Evolutionary conservation across 257 asterid species (phyloP).

Genomic region (Plantago major): DNA sequence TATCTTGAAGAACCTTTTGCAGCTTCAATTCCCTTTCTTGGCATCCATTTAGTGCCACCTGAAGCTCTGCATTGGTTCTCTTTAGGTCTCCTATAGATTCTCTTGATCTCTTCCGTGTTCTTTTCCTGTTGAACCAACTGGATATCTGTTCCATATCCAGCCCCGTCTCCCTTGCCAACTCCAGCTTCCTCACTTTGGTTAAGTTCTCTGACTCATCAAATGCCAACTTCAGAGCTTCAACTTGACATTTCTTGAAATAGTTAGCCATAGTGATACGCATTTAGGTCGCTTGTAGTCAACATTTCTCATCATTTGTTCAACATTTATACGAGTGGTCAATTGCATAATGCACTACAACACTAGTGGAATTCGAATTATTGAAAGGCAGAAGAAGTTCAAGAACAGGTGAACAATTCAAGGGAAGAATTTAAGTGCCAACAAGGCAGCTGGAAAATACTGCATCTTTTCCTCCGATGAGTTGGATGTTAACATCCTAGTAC

Average conservation of each 20-base stretch:
- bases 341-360: too few species aligned
- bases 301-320: neutral
- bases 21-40: constrained; percentile 12
- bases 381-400: constrained; percentile 2
- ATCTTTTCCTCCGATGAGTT: neutral
- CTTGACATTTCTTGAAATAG: constrained; percentile 14
- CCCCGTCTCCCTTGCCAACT: constrained; percentile 19
- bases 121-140: constrained; percentile 24
- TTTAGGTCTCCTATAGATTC: constrained; percentile 9
- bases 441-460: neutral
- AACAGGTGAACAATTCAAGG: constrained; percentile 6
- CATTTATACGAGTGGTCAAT: neutral
- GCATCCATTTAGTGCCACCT: constrained; percentile 7
- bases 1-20: constrained; percentile 16
- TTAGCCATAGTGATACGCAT: constrained; percentile 14
- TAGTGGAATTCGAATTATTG: neutral
- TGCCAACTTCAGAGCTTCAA: constrained; percentile 14
- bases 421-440: neutral
- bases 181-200: constrained; percentile 22
- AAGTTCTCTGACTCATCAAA: constrained; percentile 19
- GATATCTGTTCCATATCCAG: constrained; percentile 31
- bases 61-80: constrained; percentile 15
- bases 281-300: neutral
- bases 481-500: constrained; percentile 1
- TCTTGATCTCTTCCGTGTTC: constrained; percentile 16